Evolutionary conservation across 176 grass and related monocot species (phyloP).

Genomic region (maize (Zea mays)): DNA sequence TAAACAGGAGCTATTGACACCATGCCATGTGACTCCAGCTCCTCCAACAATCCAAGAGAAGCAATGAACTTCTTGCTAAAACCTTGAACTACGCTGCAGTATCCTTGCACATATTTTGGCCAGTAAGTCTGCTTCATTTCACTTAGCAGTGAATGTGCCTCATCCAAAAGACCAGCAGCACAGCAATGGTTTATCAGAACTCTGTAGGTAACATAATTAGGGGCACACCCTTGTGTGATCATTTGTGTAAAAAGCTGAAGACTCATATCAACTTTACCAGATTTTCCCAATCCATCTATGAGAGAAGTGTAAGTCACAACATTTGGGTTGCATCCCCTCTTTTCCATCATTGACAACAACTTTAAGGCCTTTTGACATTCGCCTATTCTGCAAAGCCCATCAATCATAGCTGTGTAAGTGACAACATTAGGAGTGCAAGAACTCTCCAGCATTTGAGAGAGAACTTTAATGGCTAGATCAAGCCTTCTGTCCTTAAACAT

Average conservation of each 20-base stretch:
- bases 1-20: slow-evolving; percentile 70
- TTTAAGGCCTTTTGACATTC: slow-evolving; percentile 79
- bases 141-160: slow-evolving; percentile 63
- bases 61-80: slow-evolving; percentile 81
- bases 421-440: slow-evolving; percentile 88
- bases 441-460: slow-evolving; percentile 85
- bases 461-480: slow-evolving; percentile 94
- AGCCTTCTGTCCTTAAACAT: slow-evolving; percentile 90
- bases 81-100: slow-evolving; percentile 57
- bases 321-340: slow-evolving; percentile 88
- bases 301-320: slow-evolving; percentile 92
- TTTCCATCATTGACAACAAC: slow-evolving; percentile 73
- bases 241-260: slow-evolving; percentile 85
- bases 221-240: slow-evolving; percentile 69
- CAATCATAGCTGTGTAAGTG: slow-evolving; percentile 95
- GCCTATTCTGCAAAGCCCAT: slow-evolving; percentile 83
- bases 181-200: slow-evolving; percentile 91
- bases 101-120: slow-evolving; percentile 72
- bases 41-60: slow-evolving; percentile 72
- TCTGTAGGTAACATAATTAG: slow-evolving; percentile 90
- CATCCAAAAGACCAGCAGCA: slow-evolving; percentile 74
- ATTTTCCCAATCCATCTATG: slow-evolving; percentile 90
- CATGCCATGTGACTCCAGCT: slow-evolving; percentile 54
- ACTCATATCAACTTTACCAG: slow-evolving; percentile 59
- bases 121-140: slow-evolving; percentile 99